phyloP scores from a whole-genome alignment of 2,329 filamentous ascomycete species.

The Trichoderma guizhouense region DNA sequence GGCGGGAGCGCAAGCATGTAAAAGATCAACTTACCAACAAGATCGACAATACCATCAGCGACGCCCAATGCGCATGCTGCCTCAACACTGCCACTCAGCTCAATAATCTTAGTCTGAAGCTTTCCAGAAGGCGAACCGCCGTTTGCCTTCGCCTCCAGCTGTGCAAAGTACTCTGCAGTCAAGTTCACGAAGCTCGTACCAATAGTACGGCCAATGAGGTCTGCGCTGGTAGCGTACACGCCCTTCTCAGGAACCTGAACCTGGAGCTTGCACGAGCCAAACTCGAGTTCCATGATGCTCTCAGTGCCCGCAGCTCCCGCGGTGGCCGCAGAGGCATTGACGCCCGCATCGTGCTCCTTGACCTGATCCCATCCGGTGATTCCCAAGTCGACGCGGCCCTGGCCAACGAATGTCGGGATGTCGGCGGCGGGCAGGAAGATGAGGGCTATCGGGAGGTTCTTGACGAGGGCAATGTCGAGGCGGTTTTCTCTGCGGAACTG shows the following conservation, averaged over 20 bases:
- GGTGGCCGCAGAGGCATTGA: slow-evolving; percentile 45
- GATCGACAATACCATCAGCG: slow-evolving; percentile 94
- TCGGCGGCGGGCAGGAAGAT: slow-evolving; percentile 96
- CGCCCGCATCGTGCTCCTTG: slow-evolving; percentile 75
- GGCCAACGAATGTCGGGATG: slow-evolving; percentile 95
- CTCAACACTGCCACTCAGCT: slow-evolving; percentile 94
- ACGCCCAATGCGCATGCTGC: slow-evolving; percentile 93
- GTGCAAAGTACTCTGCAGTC: slow-evolving; percentile 77
- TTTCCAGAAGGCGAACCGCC: slow-evolving; percentile 41
- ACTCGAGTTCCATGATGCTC: slow-evolving; percentile 85
- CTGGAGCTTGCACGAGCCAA: slow-evolving; percentile 88
- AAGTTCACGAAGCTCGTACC: slow-evolving; percentile 93
- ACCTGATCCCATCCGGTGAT: slow-evolving; percentile 95
- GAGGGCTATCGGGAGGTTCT: slow-evolving; percentile 92
- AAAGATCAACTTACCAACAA: slow-evolving; percentile 70
- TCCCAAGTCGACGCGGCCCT: slow-evolving; percentile 87
- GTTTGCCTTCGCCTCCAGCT: slow-evolving; percentile 59
- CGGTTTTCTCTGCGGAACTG: slow-evolving; percentile 94
- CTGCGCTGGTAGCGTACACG: slow-evolving; percentile 61
- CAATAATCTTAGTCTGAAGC: slow-evolving; percentile 83
- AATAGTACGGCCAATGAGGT: slow-evolving; percentile 88
- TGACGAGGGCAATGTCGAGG: slow-evolving; percentile 95
- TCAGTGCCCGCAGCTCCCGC: slow-evolving; percentile 62
- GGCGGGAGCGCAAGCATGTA: not conserved
- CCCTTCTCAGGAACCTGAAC: slow-evolving; percentile 95